Evolutionary conservation across 257 asterid genomes (phyloP).

Genomic region (Eucommia ulmoides): DNA sequence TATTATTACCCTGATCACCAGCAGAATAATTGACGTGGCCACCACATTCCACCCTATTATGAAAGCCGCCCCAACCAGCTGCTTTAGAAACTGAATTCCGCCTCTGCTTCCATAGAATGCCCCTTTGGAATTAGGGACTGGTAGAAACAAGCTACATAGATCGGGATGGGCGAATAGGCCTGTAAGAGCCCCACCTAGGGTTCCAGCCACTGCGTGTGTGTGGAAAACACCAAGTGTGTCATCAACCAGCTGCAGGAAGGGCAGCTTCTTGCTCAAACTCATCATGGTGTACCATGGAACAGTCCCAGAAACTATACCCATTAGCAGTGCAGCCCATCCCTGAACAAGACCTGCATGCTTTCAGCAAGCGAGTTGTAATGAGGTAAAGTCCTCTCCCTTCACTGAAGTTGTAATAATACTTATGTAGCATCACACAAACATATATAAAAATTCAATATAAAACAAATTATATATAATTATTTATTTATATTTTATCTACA

Average conservation of each 20-base stretch:
- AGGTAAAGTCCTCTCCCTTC: no score
- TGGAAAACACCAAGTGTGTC: constrained; percentile 65
- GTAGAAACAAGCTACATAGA: constrained; percentile 17
- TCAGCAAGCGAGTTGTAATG: no score
- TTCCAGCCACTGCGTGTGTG: constrained; percentile 63
- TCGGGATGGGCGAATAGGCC: constrained; percentile 55
- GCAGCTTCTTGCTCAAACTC: constrained; percentile 56
- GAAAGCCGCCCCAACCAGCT: constrained; percentile 33
- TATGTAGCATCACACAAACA: no score
- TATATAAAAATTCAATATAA: no score
- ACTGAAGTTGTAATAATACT: no score
- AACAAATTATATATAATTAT: no score
- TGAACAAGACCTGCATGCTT: constrained; percentile 46
- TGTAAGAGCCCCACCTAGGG: constrained; percentile 48
- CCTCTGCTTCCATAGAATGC: not conserved
- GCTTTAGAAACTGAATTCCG: constrained; percentile 30
- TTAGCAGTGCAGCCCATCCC: constrained; percentile 59
- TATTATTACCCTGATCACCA: constrained; percentile 23
- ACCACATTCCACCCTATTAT: constrained; percentile 36
- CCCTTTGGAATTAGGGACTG: not conserved
- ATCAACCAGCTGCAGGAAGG: constrained; percentile 51
- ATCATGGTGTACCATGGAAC: constrained; percentile 81
- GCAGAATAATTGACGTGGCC: constrained; percentile 39
- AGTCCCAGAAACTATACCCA: constrained; percentile 60
- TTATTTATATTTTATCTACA: no score